Percentiles rank a stretch among this genome's conserved stretches.
These are phyloP conservation scores for Mucor indicus DNA, from an alignment of 371 early-diverging fungal species.

Conservation along the genomic window DNA sequence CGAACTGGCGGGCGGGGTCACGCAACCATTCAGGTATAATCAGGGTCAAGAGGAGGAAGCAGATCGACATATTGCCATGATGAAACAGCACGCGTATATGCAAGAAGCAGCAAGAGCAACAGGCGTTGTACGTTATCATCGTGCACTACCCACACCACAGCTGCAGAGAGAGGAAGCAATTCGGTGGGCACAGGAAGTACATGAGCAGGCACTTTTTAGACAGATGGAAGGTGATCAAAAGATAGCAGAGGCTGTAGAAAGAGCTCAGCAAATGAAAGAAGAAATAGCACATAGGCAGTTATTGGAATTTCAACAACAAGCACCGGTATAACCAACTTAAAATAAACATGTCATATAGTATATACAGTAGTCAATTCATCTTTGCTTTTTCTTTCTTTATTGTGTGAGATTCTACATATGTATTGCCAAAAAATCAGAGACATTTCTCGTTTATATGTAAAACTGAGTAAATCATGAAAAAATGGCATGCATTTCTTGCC, in stretches of 20 bases:
- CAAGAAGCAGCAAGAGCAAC: constrained; percentile 13
- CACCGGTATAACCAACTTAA: too few species aligned
- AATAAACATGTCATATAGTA: too few species aligned
- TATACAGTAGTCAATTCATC: too few species aligned
- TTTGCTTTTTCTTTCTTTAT: too few species aligned
- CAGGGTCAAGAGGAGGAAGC: constrained; percentile 27
- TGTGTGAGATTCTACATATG: too few species aligned
- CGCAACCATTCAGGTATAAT: constrained; percentile 20
- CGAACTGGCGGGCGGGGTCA: constrained; percentile 15
- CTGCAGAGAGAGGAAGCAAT: constrained; percentile 12
- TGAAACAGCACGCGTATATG: constrained; percentile 15
- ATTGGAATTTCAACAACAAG: too few species aligned
- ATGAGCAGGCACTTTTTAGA: background rate
- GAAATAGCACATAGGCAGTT: background rate
- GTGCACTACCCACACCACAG: constrained; percentile 24
- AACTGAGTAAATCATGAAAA: too few species aligned
- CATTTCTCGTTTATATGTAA: too few species aligned
- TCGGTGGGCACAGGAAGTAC: constrained; percentile 11
- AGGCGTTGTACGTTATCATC: constrained; percentile 25
- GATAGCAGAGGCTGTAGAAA: constrained; percentile 1
- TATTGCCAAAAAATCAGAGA: too few species aligned
- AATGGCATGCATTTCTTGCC: too few species aligned
- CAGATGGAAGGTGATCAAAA: too few species aligned
- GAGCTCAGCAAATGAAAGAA: constrained; percentile 1
- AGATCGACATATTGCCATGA: constrained; percentile 10